These are phyloP conservation scores for Schoenoplectus tabernaemontani DNA, from an alignment of 202 grass and related monocot species.

Conservation along the genomic window DNA sequence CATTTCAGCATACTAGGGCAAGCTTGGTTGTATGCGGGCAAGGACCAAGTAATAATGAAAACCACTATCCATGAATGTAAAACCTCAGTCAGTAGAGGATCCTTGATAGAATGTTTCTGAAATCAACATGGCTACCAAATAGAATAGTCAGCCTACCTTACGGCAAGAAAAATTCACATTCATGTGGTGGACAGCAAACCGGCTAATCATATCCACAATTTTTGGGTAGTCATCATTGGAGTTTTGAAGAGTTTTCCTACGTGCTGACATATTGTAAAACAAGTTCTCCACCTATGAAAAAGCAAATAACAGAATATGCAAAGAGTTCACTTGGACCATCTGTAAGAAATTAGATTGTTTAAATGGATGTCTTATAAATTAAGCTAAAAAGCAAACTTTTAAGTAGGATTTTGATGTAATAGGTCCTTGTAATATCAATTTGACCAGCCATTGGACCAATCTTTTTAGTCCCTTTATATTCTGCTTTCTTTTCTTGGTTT, in stretches of 20 bases:
- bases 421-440: background rate
- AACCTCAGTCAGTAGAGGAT: background rate
- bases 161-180: slow-evolving; percentile 83
- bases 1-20: background rate
- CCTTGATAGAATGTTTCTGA: background rate
- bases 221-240: slow-evolving; percentile 84
- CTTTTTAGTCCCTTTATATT: background rate
- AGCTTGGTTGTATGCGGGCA: background rate
- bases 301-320: background rate
- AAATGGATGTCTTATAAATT: background rate
- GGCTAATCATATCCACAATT: slow-evolving; percentile 79
- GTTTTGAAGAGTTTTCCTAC: slow-evolving; percentile 86
- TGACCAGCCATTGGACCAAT: background rate
- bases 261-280: slow-evolving; percentile 90
- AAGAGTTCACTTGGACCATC: background rate
- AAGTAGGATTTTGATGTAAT: background rate
- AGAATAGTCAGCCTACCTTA: slow-evolving; percentile 42
- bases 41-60: background rate
- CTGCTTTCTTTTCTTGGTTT: no score
- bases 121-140: background rate
- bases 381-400: background rate
- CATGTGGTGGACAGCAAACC: slow-evolving; percentile 79
- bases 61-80: background rate
- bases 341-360: background rate
- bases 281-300: slow-evolving; percentile 67